phyloP scores from a whole-genome alignment of 345 rosid genomes.

The Rubroshorea leprosula region DNA sequence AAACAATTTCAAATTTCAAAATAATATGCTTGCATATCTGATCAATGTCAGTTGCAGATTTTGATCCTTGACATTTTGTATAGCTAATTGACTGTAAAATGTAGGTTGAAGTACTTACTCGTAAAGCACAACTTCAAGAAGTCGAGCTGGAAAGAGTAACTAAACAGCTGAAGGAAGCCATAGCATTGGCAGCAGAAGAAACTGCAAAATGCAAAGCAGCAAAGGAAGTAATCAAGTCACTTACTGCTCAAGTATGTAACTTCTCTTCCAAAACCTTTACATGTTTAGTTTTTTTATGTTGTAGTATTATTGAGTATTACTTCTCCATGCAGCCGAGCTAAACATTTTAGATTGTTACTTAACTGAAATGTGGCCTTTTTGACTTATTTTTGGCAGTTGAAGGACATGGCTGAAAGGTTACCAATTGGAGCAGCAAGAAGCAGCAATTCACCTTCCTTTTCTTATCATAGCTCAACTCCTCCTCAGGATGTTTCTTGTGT shows the following conservation, averaged over 20 bases:
- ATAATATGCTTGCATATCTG: not conserved
- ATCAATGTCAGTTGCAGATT: not conserved
- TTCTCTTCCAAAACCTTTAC: not conserved
- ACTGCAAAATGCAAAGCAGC: constrained; percentile 75
- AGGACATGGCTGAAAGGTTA: constrained; percentile 73
- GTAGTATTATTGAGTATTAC: not conserved
- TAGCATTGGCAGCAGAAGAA: constrained; percentile 61
- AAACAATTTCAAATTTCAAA: not conserved
- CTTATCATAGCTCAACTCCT: constrained; percentile 30
- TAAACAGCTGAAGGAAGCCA: constrained; percentile 58
- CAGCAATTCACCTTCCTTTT: constrained; percentile 29
- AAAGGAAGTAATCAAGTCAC: constrained; percentile 71
- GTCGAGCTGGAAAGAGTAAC: constrained; percentile 55
- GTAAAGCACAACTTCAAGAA: constrained; percentile 59
- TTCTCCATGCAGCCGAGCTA: not conserved
- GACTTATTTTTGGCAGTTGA: constrained; percentile 36
- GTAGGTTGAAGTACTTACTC: constrained; percentile 61
- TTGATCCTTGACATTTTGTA: not conserved
- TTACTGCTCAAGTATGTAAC: constrained; percentile 59
- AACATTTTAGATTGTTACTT: not conserved
- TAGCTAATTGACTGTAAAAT: constrained; percentile 12
- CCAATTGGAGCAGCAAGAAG: constrained; percentile 39
- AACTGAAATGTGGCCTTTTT: constrained; percentile 1
- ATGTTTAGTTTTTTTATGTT: not conserved
- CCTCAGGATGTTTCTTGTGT: constrained; percentile 24